Evolutionary conservation across 176 grass and related monocot genomes (phyloP), one percentile per base, ranked within the genome.

Genomic region (Oryza glumipatula): DNA sequence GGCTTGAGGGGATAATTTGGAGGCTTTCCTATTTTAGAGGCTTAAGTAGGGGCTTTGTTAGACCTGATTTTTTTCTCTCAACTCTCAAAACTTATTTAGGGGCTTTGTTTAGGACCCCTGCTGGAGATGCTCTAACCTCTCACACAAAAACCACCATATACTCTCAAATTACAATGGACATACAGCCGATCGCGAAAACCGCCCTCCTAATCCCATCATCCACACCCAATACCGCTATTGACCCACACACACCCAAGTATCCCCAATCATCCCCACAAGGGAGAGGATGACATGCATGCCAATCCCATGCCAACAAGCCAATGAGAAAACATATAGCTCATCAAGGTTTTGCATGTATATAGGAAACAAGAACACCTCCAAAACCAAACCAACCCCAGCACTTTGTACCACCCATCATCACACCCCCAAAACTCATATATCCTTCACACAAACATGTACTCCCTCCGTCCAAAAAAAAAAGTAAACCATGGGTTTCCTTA

Each of bases 381-480:
- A 66, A 32, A 32, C 30, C 70, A 17, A 65, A 78, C 58, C 21
- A 47, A 48, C 17, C 44, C 58, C 71, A 52, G 11, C 71, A 38
- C 26, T 19, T 19, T 4, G 72, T 51, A 46, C 33, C 33, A 26
- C 36, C 36, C 82, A 32, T 32, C 83, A 54, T 85, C 70, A 74
- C 73, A 45, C 33, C 72, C 61, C 3, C 26, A 54, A 69, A 68
- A 19, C 36, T 15, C 45, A 67, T 32, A 13, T 54, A 21, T 54
- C 76, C 3, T n/a, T 56, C 51, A 19, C 51, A 56, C 13, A 12
- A 54, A 2, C 15, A 38, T 5, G 1, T 26, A 26, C 26, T 26
- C 26, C 26, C 26, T 26, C 26, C 24, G 24, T 26, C 24, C 24
- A 0, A 26, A 26, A 26, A 1, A 24, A 26, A 26, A 26, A 26